phyloP scores from a whole-genome alignment of 2,329 filamentous ascomycete genomes.

The Onygenales sp. region DNA sequence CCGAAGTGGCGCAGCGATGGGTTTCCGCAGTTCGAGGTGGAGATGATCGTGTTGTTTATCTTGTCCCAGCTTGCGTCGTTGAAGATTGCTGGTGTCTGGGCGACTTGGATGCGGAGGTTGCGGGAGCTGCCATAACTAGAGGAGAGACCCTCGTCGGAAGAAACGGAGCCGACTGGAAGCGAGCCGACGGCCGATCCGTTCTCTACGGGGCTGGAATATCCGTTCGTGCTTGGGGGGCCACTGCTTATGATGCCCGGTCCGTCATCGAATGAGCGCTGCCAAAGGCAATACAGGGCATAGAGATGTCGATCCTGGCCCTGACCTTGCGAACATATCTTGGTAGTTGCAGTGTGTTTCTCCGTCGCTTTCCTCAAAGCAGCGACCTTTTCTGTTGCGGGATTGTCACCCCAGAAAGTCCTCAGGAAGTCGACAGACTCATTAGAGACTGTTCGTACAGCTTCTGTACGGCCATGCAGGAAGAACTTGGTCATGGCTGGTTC shows the following conservation, averaged over 20 bases:
- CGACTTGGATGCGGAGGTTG: slow-evolving; percentile 36
- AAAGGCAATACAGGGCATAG: slow-evolving; percentile 88
- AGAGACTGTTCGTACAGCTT: slow-evolving; percentile 81
- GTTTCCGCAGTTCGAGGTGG: slow-evolving; percentile 98
- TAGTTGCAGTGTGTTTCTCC: slow-evolving; percentile 68
- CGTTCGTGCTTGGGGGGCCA: slow-evolving; percentile 43
- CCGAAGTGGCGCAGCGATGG: slow-evolving; percentile 90
- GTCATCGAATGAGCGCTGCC: slow-evolving; percentile 81
- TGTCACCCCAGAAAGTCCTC: slow-evolving; percentile 89
- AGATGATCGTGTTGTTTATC: slow-evolving; percentile 87
- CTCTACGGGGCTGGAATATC: slow-evolving; percentile 52
- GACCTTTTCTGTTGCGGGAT: slow-evolving; percentile 71
- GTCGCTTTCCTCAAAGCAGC: slow-evolving; percentile 77
- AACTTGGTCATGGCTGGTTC: slow-evolving; percentile 98
- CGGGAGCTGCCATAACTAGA: slow-evolving; percentile 46
- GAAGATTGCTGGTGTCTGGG: slow-evolving; percentile 62
- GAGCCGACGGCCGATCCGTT: slow-evolving; percentile 18
- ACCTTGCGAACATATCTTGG: slow-evolving; percentile 77
- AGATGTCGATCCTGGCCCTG: slow-evolving; percentile 87
- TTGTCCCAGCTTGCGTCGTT: slow-evolving; percentile 87
- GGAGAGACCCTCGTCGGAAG: slow-evolving; percentile 33
- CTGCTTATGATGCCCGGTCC: slow-evolving; percentile 45
- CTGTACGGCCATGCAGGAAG: slow-evolving; percentile 86
- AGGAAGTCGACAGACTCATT: slow-evolving; percentile 80
- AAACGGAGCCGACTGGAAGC: slow-evolving; percentile 26